These are phyloP conservation scores for Ogataea nonfermentans DNA, from an alignment of 805 yeast genomes.

Conservation along the genomic window DNA sequence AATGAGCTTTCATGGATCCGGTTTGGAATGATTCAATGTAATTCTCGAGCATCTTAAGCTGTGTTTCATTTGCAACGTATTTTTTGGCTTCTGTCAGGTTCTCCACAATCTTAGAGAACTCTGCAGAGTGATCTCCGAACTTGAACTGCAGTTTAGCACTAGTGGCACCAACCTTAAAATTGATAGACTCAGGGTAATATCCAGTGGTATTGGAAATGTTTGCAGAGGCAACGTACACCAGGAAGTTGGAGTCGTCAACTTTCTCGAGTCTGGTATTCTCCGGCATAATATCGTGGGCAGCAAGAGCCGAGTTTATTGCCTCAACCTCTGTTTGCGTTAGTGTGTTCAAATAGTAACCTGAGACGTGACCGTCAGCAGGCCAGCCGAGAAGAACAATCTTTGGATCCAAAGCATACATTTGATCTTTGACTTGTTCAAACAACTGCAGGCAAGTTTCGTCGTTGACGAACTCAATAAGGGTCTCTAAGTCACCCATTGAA, in stretches of 20 bases:
- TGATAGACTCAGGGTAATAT: slow-evolving; percentile 53
- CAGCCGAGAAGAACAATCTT: slow-evolving; percentile 66
- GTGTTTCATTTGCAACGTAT: slow-evolving; percentile 71
- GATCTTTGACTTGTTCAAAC: slow-evolving; percentile 43
- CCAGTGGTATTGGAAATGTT: slow-evolving; percentile 45
- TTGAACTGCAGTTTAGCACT: slow-evolving; percentile 46
- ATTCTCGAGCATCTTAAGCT: slow-evolving; percentile 58
- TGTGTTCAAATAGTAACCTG: slow-evolving; percentile 65
- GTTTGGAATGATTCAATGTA: slow-evolving; percentile 71
- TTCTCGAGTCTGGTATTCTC: slow-evolving; percentile 79
- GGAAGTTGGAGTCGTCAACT: slow-evolving; percentile 43
- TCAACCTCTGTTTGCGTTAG: slow-evolving; percentile 62
- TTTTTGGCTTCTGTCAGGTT: slow-evolving; percentile 56
- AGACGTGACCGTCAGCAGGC: slow-evolving; percentile 71
- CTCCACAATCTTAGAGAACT: slow-evolving; percentile 58
- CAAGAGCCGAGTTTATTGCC: slow-evolving; percentile 63
- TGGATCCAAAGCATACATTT: slow-evolving; percentile 49
- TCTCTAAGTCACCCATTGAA: slow-evolving; percentile 44
- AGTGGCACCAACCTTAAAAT: slow-evolving; percentile 41
- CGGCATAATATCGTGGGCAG: slow-evolving; percentile 62
- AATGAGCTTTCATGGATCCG: slow-evolving; percentile 84
- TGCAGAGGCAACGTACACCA: slow-evolving; percentile 70
- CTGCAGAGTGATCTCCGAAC: slow-evolving; percentile 76
- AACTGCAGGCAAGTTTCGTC: slow-evolving; percentile 34
- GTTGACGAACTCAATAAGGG: slow-evolving; percentile 43